Evolutionary conservation across 2,329 filamentous ascomycete genomes (phyloP).

Genomic region (Paradendryphiella salina): DNA sequence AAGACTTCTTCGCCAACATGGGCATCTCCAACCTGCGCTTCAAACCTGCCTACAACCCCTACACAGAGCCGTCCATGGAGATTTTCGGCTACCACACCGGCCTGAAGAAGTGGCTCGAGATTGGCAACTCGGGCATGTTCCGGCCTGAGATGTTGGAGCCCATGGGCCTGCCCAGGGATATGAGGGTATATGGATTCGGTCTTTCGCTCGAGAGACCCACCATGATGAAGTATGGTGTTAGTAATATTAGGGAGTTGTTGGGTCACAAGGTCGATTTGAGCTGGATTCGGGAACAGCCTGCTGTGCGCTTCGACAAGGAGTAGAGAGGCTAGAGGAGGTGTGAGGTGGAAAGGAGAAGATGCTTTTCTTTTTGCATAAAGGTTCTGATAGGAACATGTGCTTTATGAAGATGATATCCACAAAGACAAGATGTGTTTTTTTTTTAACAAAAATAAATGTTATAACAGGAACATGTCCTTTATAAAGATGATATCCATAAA

Average conservation of each 20-base stretch:
- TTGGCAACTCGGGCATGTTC: constrained; percentile 99
- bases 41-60: constrained; percentile 94
- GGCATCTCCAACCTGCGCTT: constrained; percentile 84
- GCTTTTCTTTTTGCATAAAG: not conserved
- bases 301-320: constrained; percentile 85
- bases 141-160: constrained; percentile 94
- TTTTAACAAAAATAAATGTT: constrained; percentile 4
- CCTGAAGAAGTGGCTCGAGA: constrained; percentile 72
- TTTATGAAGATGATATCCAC: constrained; percentile 9
- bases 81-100: constrained; percentile 93
- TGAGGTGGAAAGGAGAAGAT: not conserved
- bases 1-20: constrained; percentile 96
- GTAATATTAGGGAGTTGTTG: constrained; percentile 87
- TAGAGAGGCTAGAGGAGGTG: constrained; percentile 41
- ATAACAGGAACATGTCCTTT: constrained; percentile 4
- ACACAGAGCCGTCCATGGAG: constrained; percentile 82
- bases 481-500: constrained; percentile 8
- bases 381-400: constrained; percentile 6
- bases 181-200: constrained; percentile 94
- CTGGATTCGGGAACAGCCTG: constrained; percentile 90
- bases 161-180: constrained; percentile 89
- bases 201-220: constrained; percentile 90
- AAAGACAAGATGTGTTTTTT: not conserved
- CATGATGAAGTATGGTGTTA: constrained; percentile 85
- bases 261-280: constrained; percentile 94